A percentile compares a stretch with the other conserved stretches of the same genome.
These are phyloP conservation scores for Aspergillus fumigatus DNA, from an alignment of 2,329 filamentous ascomycete species.

Conservation along the genomic window DNA sequence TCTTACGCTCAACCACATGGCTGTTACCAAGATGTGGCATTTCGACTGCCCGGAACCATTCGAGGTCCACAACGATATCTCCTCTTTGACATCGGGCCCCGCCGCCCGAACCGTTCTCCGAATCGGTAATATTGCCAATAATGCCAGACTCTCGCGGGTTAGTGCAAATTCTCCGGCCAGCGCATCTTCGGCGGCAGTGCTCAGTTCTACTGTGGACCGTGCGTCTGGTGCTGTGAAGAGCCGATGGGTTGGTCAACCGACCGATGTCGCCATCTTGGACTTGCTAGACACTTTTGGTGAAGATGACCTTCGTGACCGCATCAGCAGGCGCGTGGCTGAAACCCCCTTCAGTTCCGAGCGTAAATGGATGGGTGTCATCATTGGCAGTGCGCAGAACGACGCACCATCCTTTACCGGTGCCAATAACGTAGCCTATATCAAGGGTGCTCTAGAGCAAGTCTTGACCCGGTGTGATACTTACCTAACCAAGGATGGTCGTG, in stretches of 20 bases:
- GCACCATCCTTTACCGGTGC: constrained; percentile 48
- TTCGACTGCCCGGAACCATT: constrained; percentile 63
- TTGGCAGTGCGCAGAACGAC: constrained; percentile 54
- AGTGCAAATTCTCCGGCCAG: constrained; percentile 67
- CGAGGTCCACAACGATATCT: constrained; percentile 53
- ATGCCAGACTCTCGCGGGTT: constrained; percentile 72
- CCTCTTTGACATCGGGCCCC: constrained; percentile 57
- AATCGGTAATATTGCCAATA: constrained; percentile 95
- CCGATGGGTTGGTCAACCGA: constrained; percentile 94
- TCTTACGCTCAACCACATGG: constrained; percentile 97
- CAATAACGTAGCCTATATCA: constrained; percentile 86
- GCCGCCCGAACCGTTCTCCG: constrained; percentile 77
- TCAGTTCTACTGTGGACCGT: constrained; percentile 74
- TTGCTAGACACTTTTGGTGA: constrained; percentile 86
- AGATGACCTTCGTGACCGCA: constrained; percentile 80
- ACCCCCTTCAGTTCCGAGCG: constrained; percentile 94
- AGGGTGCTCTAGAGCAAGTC: constrained; percentile 86
- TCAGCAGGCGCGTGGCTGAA: constrained; percentile 77
- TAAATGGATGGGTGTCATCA: constrained; percentile 98
- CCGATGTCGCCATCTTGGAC: constrained; percentile 95
- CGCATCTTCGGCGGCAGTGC: constrained; percentile 67
- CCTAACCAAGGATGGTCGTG: constrained; percentile 76
- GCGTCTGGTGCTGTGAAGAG: constrained; percentile 65
- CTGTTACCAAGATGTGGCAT: constrained; percentile 93
- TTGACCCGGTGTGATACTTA: constrained; percentile 87